Base-by-base conservation (phyloP, 2,329 filamentous ascomycete species). In the Alternaria hordeiaustralica region DNA sequence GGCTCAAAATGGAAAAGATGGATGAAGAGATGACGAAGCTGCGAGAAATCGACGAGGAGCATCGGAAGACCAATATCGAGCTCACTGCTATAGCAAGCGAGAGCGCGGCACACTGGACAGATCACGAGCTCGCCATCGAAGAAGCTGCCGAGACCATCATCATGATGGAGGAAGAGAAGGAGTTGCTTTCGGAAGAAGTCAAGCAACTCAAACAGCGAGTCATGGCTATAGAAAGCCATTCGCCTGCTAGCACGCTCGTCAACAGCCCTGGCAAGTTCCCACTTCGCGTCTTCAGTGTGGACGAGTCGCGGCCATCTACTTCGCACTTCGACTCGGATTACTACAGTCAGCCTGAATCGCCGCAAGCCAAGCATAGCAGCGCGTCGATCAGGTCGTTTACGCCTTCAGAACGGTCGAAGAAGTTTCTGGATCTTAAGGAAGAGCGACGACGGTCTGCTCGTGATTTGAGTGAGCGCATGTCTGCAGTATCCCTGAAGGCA, bases 261-360 rank as follows among this genome's bases (percentile, higher is more conserved):
- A 68, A 73, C 50, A 68, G 67, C 33, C 53, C 66, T 0, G 56
- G 18, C 28, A 60, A 65, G 3, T 71, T 66, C 45, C 73, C 73
- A 10, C 58, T 65, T n/a, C 71, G 71, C 18, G 64, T 78, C 36
- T 72, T 72, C 44, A 79, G 75, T 58, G 75, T 79, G 25, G 75
- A 79, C 41, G 78, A 78, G 45, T 73, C 75, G 5, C 69, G 75
- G 7, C 75, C 76, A n/a, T 77, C 77, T n/a, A 79, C 77, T 10
- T 75, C 72, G 36, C 72, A 78, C 49, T 74, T 75, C 43, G 75
- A 78, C 53, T 80, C 78, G 18, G 78, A 80, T 49, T 80, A 80
- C 57, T 80, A 77, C 63, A 79, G 77, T 51, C 77, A 79, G 59
- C 74, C 76, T 45, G 70, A 63, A 8, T 79, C 76, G 23, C 78